Conservation (phyloP, 2,329 filamentous ascomycete genomes). For the Macrophomina pseudophaseolina region DNA sequence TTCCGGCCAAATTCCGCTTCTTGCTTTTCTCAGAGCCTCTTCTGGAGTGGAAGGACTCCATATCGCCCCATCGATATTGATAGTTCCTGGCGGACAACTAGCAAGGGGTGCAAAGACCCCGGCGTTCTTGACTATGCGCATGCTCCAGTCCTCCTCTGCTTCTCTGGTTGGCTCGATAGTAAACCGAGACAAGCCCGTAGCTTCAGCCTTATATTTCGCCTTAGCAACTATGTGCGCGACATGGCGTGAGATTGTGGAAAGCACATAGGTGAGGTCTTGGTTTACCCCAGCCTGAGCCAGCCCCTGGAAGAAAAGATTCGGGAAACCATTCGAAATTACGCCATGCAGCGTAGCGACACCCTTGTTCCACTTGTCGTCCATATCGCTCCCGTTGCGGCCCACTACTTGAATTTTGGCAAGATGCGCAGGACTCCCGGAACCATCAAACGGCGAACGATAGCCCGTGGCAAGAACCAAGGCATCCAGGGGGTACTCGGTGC, state of each 20-base stretch:
- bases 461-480: constrained; percentile 55
- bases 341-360: constrained; percentile 56
- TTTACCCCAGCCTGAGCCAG: constrained; percentile 40
- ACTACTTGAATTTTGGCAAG: constrained; percentile 45
- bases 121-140: neutral
- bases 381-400: constrained; percentile 52
- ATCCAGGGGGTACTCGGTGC: constrained; percentile 56
- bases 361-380: constrained; percentile 52
- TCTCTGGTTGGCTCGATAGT: neutral
- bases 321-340: constrained; percentile 54
- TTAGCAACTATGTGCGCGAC: neutral
- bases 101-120: neutral
- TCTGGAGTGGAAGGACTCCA: no score
- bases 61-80: neutral
- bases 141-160: neutral
- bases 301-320: constrained; percentile 58
- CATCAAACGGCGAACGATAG: constrained; percentile 41
- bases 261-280: constrained; percentile 29
- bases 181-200: neutral
- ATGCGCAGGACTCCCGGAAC: constrained; percentile 34
- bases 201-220: neutral
- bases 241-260: neutral
- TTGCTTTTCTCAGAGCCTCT: no score
- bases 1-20: no score
- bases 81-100: constrained; percentile 2